Base-by-base conservation (phyloP, 257 asterid species). In the Salvia hispanica region DNA sequence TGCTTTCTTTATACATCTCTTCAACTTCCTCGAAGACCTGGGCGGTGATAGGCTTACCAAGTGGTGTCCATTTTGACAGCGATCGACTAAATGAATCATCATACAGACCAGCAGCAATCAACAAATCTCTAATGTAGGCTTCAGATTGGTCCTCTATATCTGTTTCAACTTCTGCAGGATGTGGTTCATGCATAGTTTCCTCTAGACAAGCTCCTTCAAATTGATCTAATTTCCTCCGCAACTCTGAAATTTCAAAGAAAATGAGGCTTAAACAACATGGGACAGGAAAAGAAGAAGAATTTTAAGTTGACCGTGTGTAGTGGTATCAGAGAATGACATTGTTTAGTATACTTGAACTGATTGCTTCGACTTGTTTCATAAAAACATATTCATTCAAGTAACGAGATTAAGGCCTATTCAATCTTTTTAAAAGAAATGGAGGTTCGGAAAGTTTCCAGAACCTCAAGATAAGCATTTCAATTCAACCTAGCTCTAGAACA, bases 71-170 rank as follows among this genome's bases (percentile, higher is more conserved):
- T 76, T 87, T 91, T 48, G 95, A 80, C 64, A 81, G 58, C 55
- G 91, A 82, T 71, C 63, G 81, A 53, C 83, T 77, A 55, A 67
- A 78, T 16, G 95, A 76, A 65, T 89, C 91, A 68, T 85, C 85
- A 59, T 87, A 94, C 12, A 88, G 75, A 66, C 98, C 98, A 62
- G 96, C 83, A 77, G 87, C 92, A 18, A 87, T 60, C 8, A 94
- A 95, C 85, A 94, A 84, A 64, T 91, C 96, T 80, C 95, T 84
- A 42, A 94, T 62, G 50, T 87, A 94, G 78, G 93, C 87, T 84
- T 91, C 88, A 12, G 71, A 82, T 52, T 76, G 84, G 76, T 91
- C 95, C 73, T 85, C 86, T 68, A 85, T 77, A 58, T 80, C 85
- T 72, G 71, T 62, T 68, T 87, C 96, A 21, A 69, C 80, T 67